These are phyloP conservation scores for Yarrowia hollandica DNA, from an alignment of 805 yeast genomes.

Conservation along the genomic window DNA sequence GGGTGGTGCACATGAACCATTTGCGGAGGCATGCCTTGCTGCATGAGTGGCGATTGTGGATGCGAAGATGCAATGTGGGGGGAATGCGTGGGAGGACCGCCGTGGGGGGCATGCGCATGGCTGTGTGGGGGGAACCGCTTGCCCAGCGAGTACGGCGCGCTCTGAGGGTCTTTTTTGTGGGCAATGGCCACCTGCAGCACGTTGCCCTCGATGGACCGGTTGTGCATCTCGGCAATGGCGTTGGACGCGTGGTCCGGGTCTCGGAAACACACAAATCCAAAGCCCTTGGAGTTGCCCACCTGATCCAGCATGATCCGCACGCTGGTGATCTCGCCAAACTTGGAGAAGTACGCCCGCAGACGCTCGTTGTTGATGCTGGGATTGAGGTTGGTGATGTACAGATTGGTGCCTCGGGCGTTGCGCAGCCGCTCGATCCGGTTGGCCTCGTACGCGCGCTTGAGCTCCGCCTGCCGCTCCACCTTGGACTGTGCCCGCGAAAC, in stretches of 20 bases:
- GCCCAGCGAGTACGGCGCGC: conserved; percentile 3
- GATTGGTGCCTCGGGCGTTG: conserved; percentile 64
- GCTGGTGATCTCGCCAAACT: conserved; percentile 55
- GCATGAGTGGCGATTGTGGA: background rate
- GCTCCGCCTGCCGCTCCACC: conserved; percentile 38
- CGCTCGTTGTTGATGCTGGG: conserved; percentile 56
- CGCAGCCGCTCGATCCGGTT: conserved; percentile 36
- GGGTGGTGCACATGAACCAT: background rate
- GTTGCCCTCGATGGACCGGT: conserved; percentile 52
- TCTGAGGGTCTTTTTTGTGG: conserved; percentile 51
- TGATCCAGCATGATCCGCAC: conserved; percentile 56
- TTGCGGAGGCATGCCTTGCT: background rate
- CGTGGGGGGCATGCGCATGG: too few species aligned
- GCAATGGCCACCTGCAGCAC: conserved; percentile 72
- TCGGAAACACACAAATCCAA: conserved; percentile 78
- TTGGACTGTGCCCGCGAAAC: conserved; percentile 52
- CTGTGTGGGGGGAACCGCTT: background rate
- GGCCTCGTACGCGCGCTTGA: conserved; percentile 31
- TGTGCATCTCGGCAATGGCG: conserved; percentile 67
- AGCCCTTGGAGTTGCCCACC: conserved; percentile 63
- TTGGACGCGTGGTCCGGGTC: conserved; percentile 63
- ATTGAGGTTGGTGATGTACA: conserved; percentile 69
- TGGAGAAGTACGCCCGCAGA: conserved; percentile 46
- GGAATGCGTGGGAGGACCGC: too few species aligned
- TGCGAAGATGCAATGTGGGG: background rate